phyloP scores from a whole-genome alignment of 2,329 filamentous ascomycete species.

The Boeremia exigua region DNA sequence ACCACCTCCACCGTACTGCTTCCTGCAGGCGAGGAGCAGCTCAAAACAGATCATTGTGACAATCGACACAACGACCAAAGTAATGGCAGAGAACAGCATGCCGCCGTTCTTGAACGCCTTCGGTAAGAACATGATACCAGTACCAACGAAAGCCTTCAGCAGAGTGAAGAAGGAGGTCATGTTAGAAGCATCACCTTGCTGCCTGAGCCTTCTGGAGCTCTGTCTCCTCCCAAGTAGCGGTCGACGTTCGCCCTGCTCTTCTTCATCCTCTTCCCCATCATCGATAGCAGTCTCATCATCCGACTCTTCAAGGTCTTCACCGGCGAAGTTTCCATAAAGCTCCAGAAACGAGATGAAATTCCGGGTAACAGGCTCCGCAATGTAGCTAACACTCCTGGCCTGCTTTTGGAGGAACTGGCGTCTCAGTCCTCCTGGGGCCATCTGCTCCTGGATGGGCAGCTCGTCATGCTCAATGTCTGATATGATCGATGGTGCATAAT shows the following conservation, averaged over 20 bases:
- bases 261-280: constrained; percentile 59
- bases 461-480: constrained; percentile 45
- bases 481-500: constrained; percentile 30
- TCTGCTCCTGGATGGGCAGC: constrained; percentile 52
- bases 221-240: constrained; percentile 66
- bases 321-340: constrained; percentile 77
- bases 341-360: constrained; percentile 79
- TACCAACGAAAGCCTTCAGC: constrained; percentile 79
- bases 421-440: constrained; percentile 61
- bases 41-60: constrained; percentile 75
- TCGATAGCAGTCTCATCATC: constrained; percentile 64
- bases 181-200: constrained; percentile 69
- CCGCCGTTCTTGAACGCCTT: constrained; percentile 82
- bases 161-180: constrained; percentile 79
- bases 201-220: constrained; percentile 55
- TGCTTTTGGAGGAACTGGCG: constrained; percentile 58
- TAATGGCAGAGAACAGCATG: constrained; percentile 74
- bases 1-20: constrained; percentile 69
- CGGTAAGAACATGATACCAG: constrained; percentile 81
- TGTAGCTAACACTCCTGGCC: constrained; percentile 49
- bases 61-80: constrained; percentile 68
- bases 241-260: constrained; percentile 62
- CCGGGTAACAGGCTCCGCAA: constrained; percentile 64
- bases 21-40: constrained; percentile 71
- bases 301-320: constrained; percentile 68